A percentile compares a stretch with the other conserved stretches of the same genome.
phyloP scores from a whole-genome alignment of 352 stramenopile species.

The Hyphochytrium catenoides region DNA sequence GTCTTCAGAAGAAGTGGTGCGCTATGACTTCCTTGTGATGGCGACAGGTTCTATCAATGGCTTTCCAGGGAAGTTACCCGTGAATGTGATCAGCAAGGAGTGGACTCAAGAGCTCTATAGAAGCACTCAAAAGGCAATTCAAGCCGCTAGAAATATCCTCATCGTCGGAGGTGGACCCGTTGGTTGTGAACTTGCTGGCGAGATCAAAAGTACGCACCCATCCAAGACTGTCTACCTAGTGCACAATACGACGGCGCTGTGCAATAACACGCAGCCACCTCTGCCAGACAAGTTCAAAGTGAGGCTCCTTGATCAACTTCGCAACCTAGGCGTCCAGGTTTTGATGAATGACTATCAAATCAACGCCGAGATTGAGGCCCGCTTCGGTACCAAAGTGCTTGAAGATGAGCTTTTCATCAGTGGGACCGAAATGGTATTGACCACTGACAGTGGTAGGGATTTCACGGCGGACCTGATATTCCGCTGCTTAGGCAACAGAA shows the following conservation, averaged over 20 bases:
- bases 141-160: conserved; percentile 18
- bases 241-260: conserved; percentile 14
- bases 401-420: conserved; percentile 17
- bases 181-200: conserved; percentile 25
- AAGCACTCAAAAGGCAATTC: too few relatives aligned
- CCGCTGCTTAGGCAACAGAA: conserved; percentile 16
- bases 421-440: conserved; percentile 11
- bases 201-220: conserved; percentile 27
- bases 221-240: conserved; percentile 29
- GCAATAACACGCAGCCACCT: conserved; percentile 15
- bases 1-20: conserved; percentile 5
- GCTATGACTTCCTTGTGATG: conserved; percentile 9
- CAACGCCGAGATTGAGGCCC: conserved; percentile 15
- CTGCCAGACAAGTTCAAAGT: conserved; percentile 22
- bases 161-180: conserved; percentile 25
- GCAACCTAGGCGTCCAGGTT: conserved; percentile 20
- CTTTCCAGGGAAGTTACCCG: too few relatives aligned
- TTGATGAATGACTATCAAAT: conserved; percentile 22
- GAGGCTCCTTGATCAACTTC: conserved; percentile 13
- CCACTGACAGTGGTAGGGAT: conserved; percentile 17
- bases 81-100: too few relatives aligned
- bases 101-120: too few relatives aligned
- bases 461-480: conserved; percentile 30
- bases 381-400: conserved; percentile 17
- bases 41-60: conserved; percentile 9